phyloP scores from a whole-genome alignment of 495 filamentous ascomycete species.

The Hypomontagnella submonticulosa region DNA sequence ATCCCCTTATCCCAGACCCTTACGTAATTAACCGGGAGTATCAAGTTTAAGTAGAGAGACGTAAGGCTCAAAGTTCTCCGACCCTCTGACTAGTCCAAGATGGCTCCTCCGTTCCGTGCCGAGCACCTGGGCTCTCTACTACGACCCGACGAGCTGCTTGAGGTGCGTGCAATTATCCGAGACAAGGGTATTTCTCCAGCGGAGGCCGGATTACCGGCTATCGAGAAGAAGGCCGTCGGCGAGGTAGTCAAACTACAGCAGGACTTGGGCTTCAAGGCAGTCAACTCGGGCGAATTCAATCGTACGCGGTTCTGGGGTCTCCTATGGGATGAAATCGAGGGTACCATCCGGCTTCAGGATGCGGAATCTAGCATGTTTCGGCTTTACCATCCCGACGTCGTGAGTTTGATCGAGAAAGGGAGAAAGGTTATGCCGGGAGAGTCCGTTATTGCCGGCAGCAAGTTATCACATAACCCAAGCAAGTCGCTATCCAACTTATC shows the following conservation, averaged over 20 bases:
- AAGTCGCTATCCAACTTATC: constrained; percentile 74
- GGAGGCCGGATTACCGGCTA: constrained; percentile 58
- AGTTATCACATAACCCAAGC: constrained; percentile 73
- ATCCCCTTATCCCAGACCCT: not conserved
- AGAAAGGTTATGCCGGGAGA: constrained; percentile 78
- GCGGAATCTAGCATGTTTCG: constrained; percentile 76
- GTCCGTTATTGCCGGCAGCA: constrained; percentile 76
- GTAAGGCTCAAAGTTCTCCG: constrained; percentile 1
- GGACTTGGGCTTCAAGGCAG: constrained; percentile 72
- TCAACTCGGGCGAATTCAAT: constrained; percentile 79
- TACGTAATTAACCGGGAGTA: constrained; percentile 8
- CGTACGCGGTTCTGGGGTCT: constrained; percentile 72
- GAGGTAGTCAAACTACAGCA: constrained; percentile 73
- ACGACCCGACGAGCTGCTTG: constrained; percentile 73
- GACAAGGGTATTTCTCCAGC: constrained; percentile 67
- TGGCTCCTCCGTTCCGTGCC: constrained; percentile 77
- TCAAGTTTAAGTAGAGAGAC: not conserved
- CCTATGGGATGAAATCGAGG: constrained; percentile 80
- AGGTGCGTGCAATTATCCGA: constrained; percentile 67
- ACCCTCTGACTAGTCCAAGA: constrained; percentile 12
- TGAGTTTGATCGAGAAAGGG: constrained; percentile 68
- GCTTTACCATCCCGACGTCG: constrained; percentile 81
- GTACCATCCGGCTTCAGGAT: constrained; percentile 69
- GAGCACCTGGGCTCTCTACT: constrained; percentile 88
- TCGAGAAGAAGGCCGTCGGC: constrained; percentile 74